Evolutionary conservation across 164 flowering plant species (phyloP).

Genomic region (Cinnamomum chago): DNA sequence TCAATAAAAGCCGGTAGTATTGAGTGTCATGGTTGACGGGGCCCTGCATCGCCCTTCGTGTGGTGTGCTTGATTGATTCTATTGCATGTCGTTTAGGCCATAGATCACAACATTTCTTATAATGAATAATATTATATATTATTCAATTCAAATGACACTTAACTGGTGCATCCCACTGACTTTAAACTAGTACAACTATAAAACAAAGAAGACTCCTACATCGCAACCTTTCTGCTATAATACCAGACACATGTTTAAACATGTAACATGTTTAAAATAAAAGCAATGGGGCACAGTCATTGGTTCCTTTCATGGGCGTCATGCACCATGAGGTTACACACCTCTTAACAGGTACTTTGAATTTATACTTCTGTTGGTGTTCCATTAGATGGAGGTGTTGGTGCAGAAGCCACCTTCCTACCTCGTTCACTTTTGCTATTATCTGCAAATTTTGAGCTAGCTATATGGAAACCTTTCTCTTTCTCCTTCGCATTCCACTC

Average conservation of each 20-base stretch:
- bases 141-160: too few species aligned
- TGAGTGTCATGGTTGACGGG: too few species aligned
- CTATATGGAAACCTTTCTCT: conserved; percentile 47
- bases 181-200: too few species aligned
- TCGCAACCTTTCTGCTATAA: not conserved
- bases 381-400: conserved; percentile 21
- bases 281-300: not conserved
- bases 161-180: too few species aligned
- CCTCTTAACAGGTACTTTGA: not conserved
- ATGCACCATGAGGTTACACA: not conserved
- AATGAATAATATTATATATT: too few species aligned
- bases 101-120: too few species aligned
- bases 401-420: conserved; percentile 24
- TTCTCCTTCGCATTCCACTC: conserved; percentile 70
- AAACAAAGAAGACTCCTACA: not conserved
- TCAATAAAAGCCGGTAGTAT: too few species aligned
- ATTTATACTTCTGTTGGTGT: conserved; percentile 22
- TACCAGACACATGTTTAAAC: not conserved
- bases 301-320: not conserved
- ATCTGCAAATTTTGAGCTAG: conserved; percentile 70
- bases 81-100: too few species aligned
- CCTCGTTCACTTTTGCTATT: conserved; percentile 75
- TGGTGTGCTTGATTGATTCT: too few species aligned
- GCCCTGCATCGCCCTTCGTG: too few species aligned
- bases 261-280: not conserved